Evolutionary conservation across 768 basidiomycete species (phyloP), one percentile per base, ranked within the genome.

Genomic region (Suillus ampliporus): DNA sequence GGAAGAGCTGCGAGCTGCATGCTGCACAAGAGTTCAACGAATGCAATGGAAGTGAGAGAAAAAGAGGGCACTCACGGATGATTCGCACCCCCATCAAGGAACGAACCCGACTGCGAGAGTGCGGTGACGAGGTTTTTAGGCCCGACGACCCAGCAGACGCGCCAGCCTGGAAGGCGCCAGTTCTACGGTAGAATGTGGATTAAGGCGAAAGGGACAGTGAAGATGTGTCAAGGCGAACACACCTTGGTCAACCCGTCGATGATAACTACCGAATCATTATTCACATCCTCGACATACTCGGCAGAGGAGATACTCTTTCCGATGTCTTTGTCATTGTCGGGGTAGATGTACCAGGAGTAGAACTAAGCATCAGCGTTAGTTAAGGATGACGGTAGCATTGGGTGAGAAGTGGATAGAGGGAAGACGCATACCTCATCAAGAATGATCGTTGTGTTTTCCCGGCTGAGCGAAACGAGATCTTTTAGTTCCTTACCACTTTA

Each of bases 271-370:
- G 92, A 81, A 68, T 97, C 95, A 69, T 86, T 74, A 73, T 98
- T 87, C 57, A 98, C 96, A 68, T 97, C 90, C 21, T 96, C 86
- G 48, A 98, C 80, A 68, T 89, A 96, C 71, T 84, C 83, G 0
- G 95, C 95, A 0, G 91, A 91, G 10, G 92, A 94, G 34, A 97
- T 74, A 10, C 91, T 89, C 64, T 87, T 86, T 17, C 94, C 95
- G 61, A 83, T 83, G 64, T 94, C 91, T 58, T 82, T 79, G 14
- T 87, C 86, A 61, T 86, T 76, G 50, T 96, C 92, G 13, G 89
- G 92, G 73, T 96, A 97, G 59, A 94, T 89, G 74, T 97, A 96
- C 94, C 95, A 97, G 11, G 92, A 94, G 72, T 97, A 97, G 76
- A 96, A 95, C 89, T 96, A 46, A n/a, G 53, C 50, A 31, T 51